Evolutionary conservation across 2,329 filamentous ascomycete species (phyloP), one percentile per base, ranked within the genome.

Genomic region (Lecanicillium sp.): DNA sequence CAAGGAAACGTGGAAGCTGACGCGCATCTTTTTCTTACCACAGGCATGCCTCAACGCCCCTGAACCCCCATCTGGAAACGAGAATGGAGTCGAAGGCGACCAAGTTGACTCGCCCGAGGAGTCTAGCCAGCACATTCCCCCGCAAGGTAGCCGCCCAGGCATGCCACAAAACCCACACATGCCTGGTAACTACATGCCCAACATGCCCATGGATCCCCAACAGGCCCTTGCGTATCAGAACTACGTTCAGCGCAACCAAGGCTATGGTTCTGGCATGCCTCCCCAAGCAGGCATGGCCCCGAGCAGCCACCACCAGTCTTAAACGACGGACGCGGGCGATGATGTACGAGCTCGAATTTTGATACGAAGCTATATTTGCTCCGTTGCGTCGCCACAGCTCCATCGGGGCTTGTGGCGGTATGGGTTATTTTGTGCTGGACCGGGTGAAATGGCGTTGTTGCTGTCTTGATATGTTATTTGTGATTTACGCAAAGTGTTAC

Each of bases 31-130:
- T 38, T 36, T 28, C 40, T 48, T 18, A 43, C 17, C 40, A n/a
- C 52, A 96, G 90, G 89, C 92, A 37, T 98, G 92, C 59, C 68
- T 98, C 45, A 98, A 98, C 62, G 92, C 92, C 15, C 92, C 92
- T 30, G 92, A 98, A 62, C 89, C 90, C 36, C 73, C 81, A 17
- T 76, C 80, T 25, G 85, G 85, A 55, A 80, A 79, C 54, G 86
- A 94, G 57, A 88, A 88, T 51, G 84, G 84, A 37, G 82, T 85
- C 45, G 83, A 89, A 48, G 82, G 83, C 48, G 83, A 84, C 50
- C 78, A 83, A 47, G 83, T 87, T 54, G 88, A 95, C 49, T 94
- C 90, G 2, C 89, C 90, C 38, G 92, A 96, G 63, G 92, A 96
- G 61, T 80, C 88, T 44, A 80, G 84, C 54, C 77, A 75, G 53